phyloP scores from a whole-genome alignment of 306 rosid species.

The Vigna reflexopilosa region DNA sequence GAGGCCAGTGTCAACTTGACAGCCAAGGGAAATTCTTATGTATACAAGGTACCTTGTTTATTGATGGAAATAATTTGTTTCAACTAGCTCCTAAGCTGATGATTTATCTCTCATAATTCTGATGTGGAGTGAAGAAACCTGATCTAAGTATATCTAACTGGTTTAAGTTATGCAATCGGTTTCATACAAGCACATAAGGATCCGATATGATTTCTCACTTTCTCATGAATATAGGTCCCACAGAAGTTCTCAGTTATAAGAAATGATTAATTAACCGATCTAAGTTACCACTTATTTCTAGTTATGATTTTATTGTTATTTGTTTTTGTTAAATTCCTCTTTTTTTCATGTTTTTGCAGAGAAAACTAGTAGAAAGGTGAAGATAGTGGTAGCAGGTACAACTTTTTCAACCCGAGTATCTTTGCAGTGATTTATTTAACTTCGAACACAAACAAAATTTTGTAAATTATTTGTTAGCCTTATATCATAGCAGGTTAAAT shows the following conservation, averaged over 20 bases:
- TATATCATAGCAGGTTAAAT: not conserved
- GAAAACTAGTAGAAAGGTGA: not conserved
- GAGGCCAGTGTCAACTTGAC: constrained; percentile 42
- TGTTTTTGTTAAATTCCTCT: not conserved
- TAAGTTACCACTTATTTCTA: not conserved
- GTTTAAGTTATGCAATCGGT: not conserved
- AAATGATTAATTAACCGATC: not conserved
- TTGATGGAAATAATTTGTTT: not conserved
- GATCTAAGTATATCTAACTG: not conserved
- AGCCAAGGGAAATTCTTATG: constrained; percentile 24
- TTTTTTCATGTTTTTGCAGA: constrained; percentile 10
- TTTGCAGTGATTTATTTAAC: not conserved
- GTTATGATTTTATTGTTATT: not conserved
- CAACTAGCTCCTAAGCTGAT: not conserved
- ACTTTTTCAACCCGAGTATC: not conserved
- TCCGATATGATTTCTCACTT: too few relatives aligned
- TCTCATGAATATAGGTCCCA: too few relatives aligned
- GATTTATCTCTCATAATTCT: not conserved
- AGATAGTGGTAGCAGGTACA: constrained; percentile 27
- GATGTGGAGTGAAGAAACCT: not conserved
- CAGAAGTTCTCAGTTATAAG: not conserved
- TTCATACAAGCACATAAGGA: too few relatives aligned
- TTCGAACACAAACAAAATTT: not conserved
- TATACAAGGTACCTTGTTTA: constrained; percentile 20
- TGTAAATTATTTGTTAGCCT: not conserved